phyloP scores from a whole-genome alignment of 306 rosid genomes.

The Corylus avellana region DNA sequence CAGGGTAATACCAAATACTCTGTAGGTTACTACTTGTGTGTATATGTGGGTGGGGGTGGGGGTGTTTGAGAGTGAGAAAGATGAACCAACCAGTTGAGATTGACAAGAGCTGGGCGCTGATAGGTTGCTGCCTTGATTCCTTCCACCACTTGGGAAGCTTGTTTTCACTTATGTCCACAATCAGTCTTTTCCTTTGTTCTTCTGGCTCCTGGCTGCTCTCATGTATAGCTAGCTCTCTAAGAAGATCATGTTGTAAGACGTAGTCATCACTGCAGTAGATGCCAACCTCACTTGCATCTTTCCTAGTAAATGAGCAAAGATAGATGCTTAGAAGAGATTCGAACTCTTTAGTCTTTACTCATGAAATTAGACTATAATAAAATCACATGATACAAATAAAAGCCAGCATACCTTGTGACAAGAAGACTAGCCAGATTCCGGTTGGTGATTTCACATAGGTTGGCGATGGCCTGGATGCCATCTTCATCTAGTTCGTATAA shows the following conservation, averaged over 20 bases:
- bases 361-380: not conserved
- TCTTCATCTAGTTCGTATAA: constrained; percentile 47
- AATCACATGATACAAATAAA: not conserved
- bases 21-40: not conserved
- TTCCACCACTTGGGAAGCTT: constrained; percentile 59
- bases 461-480: constrained; percentile 29
- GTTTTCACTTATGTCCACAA: constrained; percentile 43
- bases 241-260: constrained; percentile 55
- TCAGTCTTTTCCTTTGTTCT: constrained; percentile 45
- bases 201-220: constrained; percentile 27
- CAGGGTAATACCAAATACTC: not conserved
- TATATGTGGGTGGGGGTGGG: not conserved
- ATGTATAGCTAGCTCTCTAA: constrained; percentile 63
- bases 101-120: constrained; percentile 41
- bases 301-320: constrained; percentile 41
- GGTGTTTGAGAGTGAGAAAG: constrained; percentile 10
- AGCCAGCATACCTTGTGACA: constrained; percentile 52
- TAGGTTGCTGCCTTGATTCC: constrained; percentile 29
- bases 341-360: not conserved
- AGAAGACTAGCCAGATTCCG: constrained; percentile 44
- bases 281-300: constrained; percentile 42
- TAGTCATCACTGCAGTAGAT: constrained; percentile 59
- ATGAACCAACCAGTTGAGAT: constrained; percentile 63
- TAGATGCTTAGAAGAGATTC: not conserved
- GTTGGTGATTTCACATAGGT: constrained; percentile 26